These are phyloP conservation scores for Aspergillus sergii DNA, from an alignment of 2,329 filamentous ascomycete genomes.

Conservation along the genomic window DNA sequence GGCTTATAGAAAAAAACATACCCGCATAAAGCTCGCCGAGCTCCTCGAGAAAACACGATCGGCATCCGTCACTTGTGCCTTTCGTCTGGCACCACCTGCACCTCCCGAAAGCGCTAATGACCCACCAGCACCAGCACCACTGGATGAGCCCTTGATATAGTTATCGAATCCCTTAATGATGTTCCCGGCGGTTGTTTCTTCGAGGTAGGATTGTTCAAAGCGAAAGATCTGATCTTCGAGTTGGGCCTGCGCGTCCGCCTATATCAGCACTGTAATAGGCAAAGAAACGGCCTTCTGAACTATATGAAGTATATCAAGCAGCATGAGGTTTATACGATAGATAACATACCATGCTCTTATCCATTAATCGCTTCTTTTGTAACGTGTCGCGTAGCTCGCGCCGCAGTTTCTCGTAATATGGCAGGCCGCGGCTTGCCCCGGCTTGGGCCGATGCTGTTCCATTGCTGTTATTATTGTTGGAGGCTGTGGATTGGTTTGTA, in stretches of 20 bases:
- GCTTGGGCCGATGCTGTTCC: constrained; percentile 29
- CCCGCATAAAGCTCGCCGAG: constrained; percentile 51
- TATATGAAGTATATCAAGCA: neutral
- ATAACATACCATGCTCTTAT: constrained; percentile 59
- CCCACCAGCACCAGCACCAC: constrained; percentile 44
- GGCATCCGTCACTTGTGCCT: constrained; percentile 47
- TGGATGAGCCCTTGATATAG: constrained; percentile 85
- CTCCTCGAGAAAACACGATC: constrained; percentile 53
- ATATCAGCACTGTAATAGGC: neutral
- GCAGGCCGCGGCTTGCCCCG: constrained; percentile 48
- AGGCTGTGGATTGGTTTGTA: constrained; percentile 19
- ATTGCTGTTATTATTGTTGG: constrained; percentile 20
- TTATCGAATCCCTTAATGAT: constrained; percentile 98
- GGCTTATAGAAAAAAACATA: constrained; percentile 22
- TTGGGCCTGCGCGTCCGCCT: constrained; percentile 46
- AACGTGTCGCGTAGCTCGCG: constrained; percentile 68
- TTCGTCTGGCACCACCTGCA: constrained; percentile 39
- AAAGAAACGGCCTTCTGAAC: too few relatives aligned
- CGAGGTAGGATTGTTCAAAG: constrained; percentile 84
- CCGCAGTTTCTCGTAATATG: constrained; percentile 74
- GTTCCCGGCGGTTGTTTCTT: constrained; percentile 85
- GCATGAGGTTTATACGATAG: too few relatives aligned
- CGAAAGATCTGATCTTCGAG: constrained; percentile 81
- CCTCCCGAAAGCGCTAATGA: constrained; percentile 35
- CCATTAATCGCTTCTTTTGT: constrained; percentile 65